phyloP scores from a whole-genome alignment of 2,329 filamentous ascomycete genomes.

The Alternaria postmessia region DNA sequence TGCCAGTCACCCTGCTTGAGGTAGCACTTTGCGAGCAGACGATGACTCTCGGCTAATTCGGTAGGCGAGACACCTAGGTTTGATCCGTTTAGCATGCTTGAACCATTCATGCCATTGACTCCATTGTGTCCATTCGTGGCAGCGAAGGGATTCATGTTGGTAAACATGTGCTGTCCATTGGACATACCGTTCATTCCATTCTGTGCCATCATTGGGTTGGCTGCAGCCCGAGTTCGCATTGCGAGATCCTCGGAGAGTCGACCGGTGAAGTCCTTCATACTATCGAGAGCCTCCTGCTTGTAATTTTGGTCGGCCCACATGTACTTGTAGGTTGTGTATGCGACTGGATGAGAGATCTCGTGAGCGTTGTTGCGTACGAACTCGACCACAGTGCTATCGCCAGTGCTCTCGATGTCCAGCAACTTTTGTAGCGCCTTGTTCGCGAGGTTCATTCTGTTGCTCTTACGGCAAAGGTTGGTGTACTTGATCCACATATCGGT shows the following conservation, averaged over 20 bases:
- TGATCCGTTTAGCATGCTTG: conserved; percentile 40
- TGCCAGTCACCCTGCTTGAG: conserved; percentile 97
- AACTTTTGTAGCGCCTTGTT: conserved; percentile 94
- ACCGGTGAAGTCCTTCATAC: conserved; percentile 69
- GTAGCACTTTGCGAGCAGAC: conserved; percentile 92
- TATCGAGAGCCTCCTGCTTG: conserved; percentile 58
- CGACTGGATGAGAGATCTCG: conserved; percentile 76
- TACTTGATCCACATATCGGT: conserved; percentile 99
- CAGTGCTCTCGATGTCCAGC: conserved; percentile 60
- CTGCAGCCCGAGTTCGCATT: conserved; percentile 44
- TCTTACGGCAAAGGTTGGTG: conserved; percentile 96
- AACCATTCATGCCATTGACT: conserved; percentile 54
- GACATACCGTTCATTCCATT: conserved; percentile 53
- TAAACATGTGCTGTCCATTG: conserved; percentile 51
- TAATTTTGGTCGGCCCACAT: conserved; percentile 78
- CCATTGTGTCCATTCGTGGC: conserved; percentile 60
- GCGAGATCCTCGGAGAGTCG: conserved; percentile 67
- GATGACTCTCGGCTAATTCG: conserved; percentile 64
- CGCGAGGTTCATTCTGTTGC: conserved; percentile 89
- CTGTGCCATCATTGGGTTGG: conserved; percentile 47
- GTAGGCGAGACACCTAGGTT: conserved; percentile 35
- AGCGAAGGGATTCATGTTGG: conserved; percentile 48
- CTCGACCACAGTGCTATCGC: conserved; percentile 42
- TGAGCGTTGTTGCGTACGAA: conserved; percentile 48
- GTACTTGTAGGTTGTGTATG: conserved; percentile 97